Evolutionary conservation across 1,284 basidiomycete genomes (phyloP), one percentile per base, ranked within the genome.

Genomic region (Rhodotorula sp.): DNA sequence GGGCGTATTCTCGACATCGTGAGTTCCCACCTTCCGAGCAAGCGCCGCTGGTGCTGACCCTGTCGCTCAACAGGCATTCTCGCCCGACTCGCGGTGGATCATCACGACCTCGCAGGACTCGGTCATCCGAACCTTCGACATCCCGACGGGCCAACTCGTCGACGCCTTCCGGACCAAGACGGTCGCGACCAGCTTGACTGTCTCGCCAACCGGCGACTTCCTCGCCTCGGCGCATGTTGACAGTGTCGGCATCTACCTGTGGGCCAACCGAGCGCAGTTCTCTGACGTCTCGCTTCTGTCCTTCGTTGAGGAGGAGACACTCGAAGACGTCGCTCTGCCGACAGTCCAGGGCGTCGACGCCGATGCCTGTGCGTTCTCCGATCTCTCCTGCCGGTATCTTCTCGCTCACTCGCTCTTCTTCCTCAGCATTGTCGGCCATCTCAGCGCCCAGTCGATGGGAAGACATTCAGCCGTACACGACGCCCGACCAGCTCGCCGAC

Each of bases 201-300:
- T 99, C 79, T 97, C 93, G 1, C 96, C 96, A 0, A 90, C 92
- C 0, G 90, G 90, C 68, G 96, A 99, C 80, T 99, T 99, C 81
- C 81, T 99, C 66, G 96, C 96, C 0, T 96, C 94, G 3, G 85
- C 92, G 0, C 96, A 99, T 80, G 88, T 95, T 5, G 94, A 96
- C 78, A 93, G 89, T 68, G 88, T 97, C 55, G 96, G 94, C 9
- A 86, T 99, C 8, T 94, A 90, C 79, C 85, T 99, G 20, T 99
- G 96, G 94, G 92, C 94, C 28, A 99, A 99, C 81, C 88, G 93
- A 66, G 91, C 94, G 24, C 95, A 97, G 78, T 98, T 94, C 79
- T 81, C 88, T 0, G 90, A 95, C 65, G 86, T 97, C 15, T 85
- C 92, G 2, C 86, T 96, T 78, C 87, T 88, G 72, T 88, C 88